phyloP scores from a whole-genome alignment of 495 filamentous ascomycete genomes.

The Penicillium waksmanii region DNA sequence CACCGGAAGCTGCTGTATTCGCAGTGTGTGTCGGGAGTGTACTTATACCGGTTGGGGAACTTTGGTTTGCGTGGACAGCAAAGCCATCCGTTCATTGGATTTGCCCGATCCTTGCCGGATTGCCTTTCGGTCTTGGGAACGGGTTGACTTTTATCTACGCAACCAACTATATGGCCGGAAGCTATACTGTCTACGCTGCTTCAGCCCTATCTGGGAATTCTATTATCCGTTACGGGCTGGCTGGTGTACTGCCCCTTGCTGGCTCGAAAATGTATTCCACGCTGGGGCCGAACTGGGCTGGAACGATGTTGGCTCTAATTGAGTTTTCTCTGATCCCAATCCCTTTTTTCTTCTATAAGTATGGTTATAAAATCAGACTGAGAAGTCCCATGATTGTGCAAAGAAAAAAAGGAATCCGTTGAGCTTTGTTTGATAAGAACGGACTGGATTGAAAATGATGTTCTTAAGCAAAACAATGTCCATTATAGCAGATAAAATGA shows the following conservation, averaged over 20 bases:
- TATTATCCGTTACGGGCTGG: slow-evolving; percentile 60
- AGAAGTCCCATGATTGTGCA: slow-evolving; percentile 61
- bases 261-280: slow-evolving; percentile 66
- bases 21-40: slow-evolving; percentile 69
- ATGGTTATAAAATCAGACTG: slow-evolving; percentile 64
- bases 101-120: slow-evolving; percentile 68
- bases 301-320: slow-evolving; percentile 68
- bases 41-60: slow-evolving; percentile 65
- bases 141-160: slow-evolving; percentile 73
- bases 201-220: slow-evolving; percentile 72
- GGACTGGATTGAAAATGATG: too few relatives aligned
- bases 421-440: too few relatives aligned
- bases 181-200: slow-evolving; percentile 74
- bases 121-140: slow-evolving; percentile 75
- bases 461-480: too few relatives aligned
- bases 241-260: slow-evolving; percentile 69
- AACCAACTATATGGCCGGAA: slow-evolving; percentile 68
- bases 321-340: slow-evolving; percentile 71
- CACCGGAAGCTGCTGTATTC: slow-evolving; percentile 69
- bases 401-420: slow-evolving; percentile 46
- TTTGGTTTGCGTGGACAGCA: slow-evolving; percentile 79
- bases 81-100: slow-evolving; percentile 70
- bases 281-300: slow-evolving; percentile 73
- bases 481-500: too few relatives aligned
- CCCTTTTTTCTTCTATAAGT: slow-evolving; percentile 74